phyloP scores from a whole-genome alignment of 257 asterid genomes.

The Striga asiatica region DNA sequence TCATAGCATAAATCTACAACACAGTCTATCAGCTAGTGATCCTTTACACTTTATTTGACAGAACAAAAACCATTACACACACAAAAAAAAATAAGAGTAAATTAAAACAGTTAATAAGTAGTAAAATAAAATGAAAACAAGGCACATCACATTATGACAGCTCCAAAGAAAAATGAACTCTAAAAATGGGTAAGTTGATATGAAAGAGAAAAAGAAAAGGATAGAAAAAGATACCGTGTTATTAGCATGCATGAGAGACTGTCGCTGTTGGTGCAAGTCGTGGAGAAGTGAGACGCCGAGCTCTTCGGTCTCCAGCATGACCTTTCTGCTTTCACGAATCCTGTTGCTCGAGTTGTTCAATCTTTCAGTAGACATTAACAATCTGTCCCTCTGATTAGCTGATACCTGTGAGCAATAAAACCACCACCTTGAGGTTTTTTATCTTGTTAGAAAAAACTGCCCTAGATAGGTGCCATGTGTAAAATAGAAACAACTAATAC shows the following conservation, averaged over 20 bases:
- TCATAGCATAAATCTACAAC: too few relatives aligned
- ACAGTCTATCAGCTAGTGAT: too few relatives aligned
- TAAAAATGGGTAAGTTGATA: not conserved
- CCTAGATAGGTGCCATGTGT: too few relatives aligned
- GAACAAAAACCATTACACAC: too few relatives aligned
- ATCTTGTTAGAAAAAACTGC: too few relatives aligned
- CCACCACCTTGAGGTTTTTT: too few relatives aligned
- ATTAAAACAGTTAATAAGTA: too few relatives aligned
- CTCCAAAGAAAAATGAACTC: not conserved
- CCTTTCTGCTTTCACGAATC: slow-evolving; percentile 60
- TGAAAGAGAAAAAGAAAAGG: not conserved
- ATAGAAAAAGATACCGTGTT: slow-evolving; percentile 33
- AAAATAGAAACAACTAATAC: too few relatives aligned
- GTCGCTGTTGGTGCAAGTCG: slow-evolving; percentile 71
- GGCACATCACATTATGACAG: not conserved
- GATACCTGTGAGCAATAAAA: too few relatives aligned
- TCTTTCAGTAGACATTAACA: slow-evolving; percentile 42
- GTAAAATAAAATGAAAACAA: too few relatives aligned
- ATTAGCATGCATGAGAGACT: slow-evolving; percentile 56
- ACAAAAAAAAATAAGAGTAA: too few relatives aligned
- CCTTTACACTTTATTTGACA: too few relatives aligned
- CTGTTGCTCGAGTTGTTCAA: slow-evolving; percentile 54
- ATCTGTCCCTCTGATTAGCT: slow-evolving; percentile 58
- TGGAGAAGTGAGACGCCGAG: slow-evolving; percentile 86
- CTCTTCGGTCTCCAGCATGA: slow-evolving; percentile 88